These are phyloP conservation scores for Debaryomycetaceae sp. DNA, from an alignment of 1,139 yeast genomes.

Conservation along the genomic window DNA sequence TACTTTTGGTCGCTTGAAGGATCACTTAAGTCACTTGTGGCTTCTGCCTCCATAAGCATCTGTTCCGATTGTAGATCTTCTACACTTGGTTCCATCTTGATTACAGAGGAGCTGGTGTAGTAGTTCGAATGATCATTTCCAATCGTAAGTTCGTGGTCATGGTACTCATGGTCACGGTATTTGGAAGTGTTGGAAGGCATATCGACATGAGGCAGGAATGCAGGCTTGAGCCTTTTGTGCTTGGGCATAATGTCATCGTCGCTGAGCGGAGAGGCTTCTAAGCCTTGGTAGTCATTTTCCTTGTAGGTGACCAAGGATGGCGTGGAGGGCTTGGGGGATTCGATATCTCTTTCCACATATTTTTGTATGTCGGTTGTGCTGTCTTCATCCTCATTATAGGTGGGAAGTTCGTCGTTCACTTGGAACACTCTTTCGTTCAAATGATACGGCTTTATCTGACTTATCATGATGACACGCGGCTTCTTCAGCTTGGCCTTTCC, in stretches of 20 bases:
- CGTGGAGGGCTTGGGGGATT: not conserved
- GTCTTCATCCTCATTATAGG: not conserved
- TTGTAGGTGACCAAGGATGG: not conserved
- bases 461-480: conserved; percentile 15
- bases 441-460: conserved; percentile 10
- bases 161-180: not conserved
- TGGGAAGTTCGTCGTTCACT: conserved; percentile 5
- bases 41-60: not conserved
- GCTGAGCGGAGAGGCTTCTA: not conserved
- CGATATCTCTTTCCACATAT: not conserved
- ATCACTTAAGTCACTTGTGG: not conserved
- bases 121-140: not conserved
- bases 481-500: conserved; percentile 6
- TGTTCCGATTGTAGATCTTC: not conserved
- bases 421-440: conserved; percentile 9
- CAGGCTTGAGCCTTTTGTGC: not conserved
- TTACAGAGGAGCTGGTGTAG: not conserved
- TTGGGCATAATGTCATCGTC: not conserved
- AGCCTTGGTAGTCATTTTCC: not conserved
- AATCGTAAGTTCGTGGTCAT: not conserved
- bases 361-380: not conserved
- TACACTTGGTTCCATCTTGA: not conserved
- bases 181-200: not conserved
- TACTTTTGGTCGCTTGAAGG: not conserved
- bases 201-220: not conserved